phyloP scores from a whole-genome alignment of 1,284 basidiomycete genomes.

The Sanghuangporus baumii region DNA sequence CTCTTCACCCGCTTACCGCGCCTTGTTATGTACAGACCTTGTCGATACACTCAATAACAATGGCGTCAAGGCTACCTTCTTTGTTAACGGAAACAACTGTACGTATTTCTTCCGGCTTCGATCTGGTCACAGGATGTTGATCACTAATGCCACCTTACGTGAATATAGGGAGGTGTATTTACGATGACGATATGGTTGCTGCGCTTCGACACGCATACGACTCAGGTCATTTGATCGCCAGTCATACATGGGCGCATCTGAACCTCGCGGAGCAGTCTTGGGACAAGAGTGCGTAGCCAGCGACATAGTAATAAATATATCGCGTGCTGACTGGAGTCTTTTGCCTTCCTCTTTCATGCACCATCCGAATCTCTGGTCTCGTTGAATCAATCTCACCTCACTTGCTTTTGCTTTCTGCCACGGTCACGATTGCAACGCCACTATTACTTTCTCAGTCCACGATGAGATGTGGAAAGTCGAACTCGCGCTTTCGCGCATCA shows the following conservation, averaged over 20 bases:
- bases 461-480: constrained; percentile 39
- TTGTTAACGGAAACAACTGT: constrained; percentile 26
- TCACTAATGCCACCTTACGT: background rate
- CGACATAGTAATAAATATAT: too few relatives aligned
- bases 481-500: constrained; percentile 43
- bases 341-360: background rate
- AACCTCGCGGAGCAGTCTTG: constrained; percentile 10
- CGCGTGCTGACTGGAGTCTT: background rate
- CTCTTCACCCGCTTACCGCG: background rate
- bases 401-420: background rate
- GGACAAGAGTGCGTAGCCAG: constrained; percentile 9
- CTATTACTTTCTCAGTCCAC: constrained; percentile 23
- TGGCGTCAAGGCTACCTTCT: constrained; percentile 38
- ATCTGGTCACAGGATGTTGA: background rate
- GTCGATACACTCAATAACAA: constrained; percentile 21
- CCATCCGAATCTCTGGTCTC: background rate
- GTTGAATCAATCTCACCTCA: background rate
- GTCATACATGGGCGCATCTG: constrained; percentile 16
- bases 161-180: constrained; percentile 35
- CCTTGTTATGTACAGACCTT: constrained; percentile 17
- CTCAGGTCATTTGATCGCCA: constrained; percentile 14
- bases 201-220: constrained; percentile 33
- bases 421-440: background rate
- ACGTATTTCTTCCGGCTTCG: background rate
- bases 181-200: constrained; percentile 29